These are phyloP conservation scores for Aspergillus hortae DNA, from an alignment of 2,329 filamentous ascomycete genomes.

Conservation along the genomic window DNA sequence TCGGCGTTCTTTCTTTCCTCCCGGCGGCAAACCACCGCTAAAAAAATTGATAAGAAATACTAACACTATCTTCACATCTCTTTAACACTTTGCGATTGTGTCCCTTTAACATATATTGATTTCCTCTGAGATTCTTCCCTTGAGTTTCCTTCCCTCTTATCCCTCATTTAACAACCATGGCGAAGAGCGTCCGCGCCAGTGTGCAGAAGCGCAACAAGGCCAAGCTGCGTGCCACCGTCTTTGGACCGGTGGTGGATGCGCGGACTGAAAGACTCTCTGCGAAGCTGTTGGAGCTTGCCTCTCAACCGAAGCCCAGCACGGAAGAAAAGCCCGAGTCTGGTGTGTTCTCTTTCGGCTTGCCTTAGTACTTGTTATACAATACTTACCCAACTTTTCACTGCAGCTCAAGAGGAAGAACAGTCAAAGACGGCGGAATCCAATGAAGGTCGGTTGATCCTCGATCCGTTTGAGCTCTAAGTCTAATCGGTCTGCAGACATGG, in stretches of 20 bases:
- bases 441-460: constrained; percentile 19
- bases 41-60: neutral
- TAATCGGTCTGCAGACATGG: constrained; percentile 33
- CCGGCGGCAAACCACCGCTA: neutral
- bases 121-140: neutral
- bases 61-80: neutral
- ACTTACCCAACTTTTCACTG: constrained; percentile 3
- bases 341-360: constrained; percentile 15
- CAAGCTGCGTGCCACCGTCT: constrained; percentile 74
- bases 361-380: neutral
- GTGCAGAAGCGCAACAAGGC: constrained; percentile 78
- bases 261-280: constrained; percentile 79
- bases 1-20: neutral
- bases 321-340: constrained; percentile 42
- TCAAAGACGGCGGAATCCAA: constrained; percentile 11
- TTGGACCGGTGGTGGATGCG: constrained; percentile 75
- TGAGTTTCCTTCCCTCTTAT: neutral
- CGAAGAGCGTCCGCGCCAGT: constrained; percentile 79
- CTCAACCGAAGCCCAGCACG: constrained; percentile 65
- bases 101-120: neutral
- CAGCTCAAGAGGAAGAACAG: constrained; percentile 17
- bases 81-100: neutral
- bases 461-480: neutral
- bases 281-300: constrained; percentile 76
- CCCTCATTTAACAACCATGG: constrained; percentile 59